A percentile compares a stretch with the other conserved stretches of the same genome.
These are phyloP conservation scores for Magnusiomyces paraingens DNA, from an alignment of 1,139 yeast species.

Conservation along the genomic window DNA sequence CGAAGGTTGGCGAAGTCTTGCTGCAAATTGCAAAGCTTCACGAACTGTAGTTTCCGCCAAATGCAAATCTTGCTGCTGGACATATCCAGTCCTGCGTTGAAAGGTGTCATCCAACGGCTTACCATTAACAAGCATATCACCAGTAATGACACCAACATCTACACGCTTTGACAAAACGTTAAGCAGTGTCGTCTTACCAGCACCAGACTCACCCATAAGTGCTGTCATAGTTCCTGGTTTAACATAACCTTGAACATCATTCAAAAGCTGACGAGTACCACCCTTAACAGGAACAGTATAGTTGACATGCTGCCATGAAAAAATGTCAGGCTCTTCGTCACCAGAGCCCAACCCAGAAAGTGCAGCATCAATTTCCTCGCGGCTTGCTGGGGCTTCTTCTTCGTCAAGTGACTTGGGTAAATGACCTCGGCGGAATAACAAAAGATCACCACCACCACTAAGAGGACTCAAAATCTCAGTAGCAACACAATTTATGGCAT, in stretches of 20 bases:
- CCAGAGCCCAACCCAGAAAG: slow-evolving; percentile 17
- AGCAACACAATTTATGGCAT: slow-evolving; percentile 31
- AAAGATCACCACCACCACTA: slow-evolving; percentile 36
- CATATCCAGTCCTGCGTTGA: slow-evolving; percentile 55
- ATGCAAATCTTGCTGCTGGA: slow-evolving; percentile 58
- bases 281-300: slow-evolving; percentile 45
- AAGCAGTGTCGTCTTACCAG: slow-evolving; percentile 57
- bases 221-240: slow-evolving; percentile 56
- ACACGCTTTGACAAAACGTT: slow-evolving; percentile 54
- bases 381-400: slow-evolving; percentile 35
- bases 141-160: slow-evolving; percentile 51
- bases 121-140: slow-evolving; percentile 59
- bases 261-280: slow-evolving; percentile 41
- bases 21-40: slow-evolving; percentile 53
- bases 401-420: slow-evolving; percentile 42
- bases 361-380: slow-evolving; percentile 31
- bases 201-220: slow-evolving; percentile 61
- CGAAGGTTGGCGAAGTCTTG: slow-evolving; percentile 48
- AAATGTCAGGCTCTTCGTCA: slow-evolving; percentile 34
- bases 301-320: slow-evolving; percentile 43
- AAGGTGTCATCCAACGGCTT: slow-evolving; percentile 45
- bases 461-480: slow-evolving; percentile 35
- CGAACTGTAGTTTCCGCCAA: slow-evolving; percentile 50
- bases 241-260: slow-evolving; percentile 54
- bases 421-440: slow-evolving; percentile 40